Conservation (phyloP, 345 rosid genomes). For the Cardamine occulta region DNA sequence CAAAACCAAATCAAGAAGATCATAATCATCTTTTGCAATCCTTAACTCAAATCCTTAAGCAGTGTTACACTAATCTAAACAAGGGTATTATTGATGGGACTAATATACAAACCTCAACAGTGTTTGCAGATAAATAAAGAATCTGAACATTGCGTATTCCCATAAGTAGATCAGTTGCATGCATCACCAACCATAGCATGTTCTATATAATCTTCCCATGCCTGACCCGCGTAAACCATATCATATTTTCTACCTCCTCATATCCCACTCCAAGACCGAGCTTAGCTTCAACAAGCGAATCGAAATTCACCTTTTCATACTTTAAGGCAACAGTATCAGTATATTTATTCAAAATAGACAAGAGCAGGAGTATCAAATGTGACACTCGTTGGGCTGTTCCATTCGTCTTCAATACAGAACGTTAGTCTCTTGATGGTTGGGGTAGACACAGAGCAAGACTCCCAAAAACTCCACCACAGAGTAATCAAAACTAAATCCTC, state of each 20-base stretch:
- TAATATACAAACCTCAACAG: neutral
- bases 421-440: neutral
- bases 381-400: neutral
- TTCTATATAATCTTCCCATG: neutral
- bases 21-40: neutral
- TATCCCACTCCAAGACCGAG: neutral
- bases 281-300: neutral
- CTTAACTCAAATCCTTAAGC: neutral
- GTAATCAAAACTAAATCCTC: neutral
- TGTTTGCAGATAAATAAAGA: neutral
- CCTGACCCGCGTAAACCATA: neutral
- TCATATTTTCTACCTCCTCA: neutral
- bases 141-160: conserved; percentile 2
- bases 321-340: neutral
- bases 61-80: neutral
- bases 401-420: neutral
- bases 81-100: neutral
- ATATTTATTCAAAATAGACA: neutral
- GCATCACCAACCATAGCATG: neutral
- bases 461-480: neutral
- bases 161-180: neutral
- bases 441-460: neutral
- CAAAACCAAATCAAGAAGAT: neutral
- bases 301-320: neutral
- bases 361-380: neutral